Evolutionary conservation across 345 rosid species (phyloP).

Genomic region (Mercurialis annua): DNA sequence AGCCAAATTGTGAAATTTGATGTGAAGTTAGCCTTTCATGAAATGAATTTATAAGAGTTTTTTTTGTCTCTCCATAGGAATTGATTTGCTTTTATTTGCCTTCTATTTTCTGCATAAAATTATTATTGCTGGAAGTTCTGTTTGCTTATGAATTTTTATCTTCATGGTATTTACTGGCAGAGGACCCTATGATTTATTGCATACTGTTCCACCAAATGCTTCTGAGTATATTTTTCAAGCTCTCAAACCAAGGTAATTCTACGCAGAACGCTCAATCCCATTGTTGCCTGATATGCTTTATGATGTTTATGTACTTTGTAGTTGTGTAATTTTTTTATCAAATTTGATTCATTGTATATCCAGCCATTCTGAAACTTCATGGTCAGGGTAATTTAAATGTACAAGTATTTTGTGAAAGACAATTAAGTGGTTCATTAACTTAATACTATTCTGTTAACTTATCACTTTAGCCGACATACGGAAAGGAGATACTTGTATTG

Average conservation of each 20-base stretch:
- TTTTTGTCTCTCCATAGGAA: not conserved
- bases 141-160: conserved; percentile 9
- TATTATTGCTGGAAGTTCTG: conserved; percentile 5
- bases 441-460: not conserved
- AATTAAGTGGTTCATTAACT: not conserved
- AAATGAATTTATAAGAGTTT: not conserved
- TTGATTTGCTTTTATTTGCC: conserved; percentile 6
- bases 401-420: not conserved
- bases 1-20: not conserved
- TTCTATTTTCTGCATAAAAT: not conserved
- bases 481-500: not conserved
- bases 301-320: not conserved
- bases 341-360: not conserved
- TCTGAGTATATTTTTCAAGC: conserved; percentile 63
- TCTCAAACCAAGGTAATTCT: conserved; percentile 56
- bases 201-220: conserved; percentile 51
- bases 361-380: not conserved
- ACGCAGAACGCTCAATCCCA: not conserved
- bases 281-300: conserved; percentile 2
- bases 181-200: conserved; percentile 42
- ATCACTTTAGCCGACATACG: not conserved
- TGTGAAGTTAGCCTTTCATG: not conserved
- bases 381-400: not conserved
- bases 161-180: conserved; percentile 32
- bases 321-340: not conserved